Evolutionary conservation across 495 filamentous ascomycete species (phyloP).

Genomic region (Hypoxylon rickii): DNA sequence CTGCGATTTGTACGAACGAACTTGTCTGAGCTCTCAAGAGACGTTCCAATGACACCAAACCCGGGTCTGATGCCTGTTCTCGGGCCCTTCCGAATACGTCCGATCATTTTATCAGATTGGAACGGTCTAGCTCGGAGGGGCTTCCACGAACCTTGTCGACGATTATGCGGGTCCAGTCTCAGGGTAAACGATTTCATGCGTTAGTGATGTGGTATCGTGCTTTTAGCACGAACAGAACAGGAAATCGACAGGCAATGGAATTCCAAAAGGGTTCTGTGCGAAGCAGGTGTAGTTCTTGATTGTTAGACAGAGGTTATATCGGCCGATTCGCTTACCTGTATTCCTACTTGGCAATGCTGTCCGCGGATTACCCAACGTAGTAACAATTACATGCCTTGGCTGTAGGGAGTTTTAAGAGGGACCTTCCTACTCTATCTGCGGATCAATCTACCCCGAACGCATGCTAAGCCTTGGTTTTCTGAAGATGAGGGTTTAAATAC

Average conservation of each 20-base stretch:
- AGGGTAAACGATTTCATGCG: neutral
- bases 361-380: too few relatives aligned
- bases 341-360: too few relatives aligned
- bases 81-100: neutral
- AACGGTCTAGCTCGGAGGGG: neutral
- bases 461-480: too few relatives aligned
- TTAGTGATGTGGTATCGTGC: slow-evolving; percentile 1
- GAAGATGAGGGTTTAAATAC: too few relatives aligned
- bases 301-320: too few relatives aligned
- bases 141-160: neutral
- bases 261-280: neutral
- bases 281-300: neutral
- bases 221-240: slow-evolving; percentile 4
- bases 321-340: too few relatives aligned
- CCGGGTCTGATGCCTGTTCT: neutral
- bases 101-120: neutral
- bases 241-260: neutral
- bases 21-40: too few relatives aligned
- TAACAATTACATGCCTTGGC: too few relatives aligned
- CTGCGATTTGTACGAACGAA: too few relatives aligned
- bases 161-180: neutral
- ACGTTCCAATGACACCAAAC: neutral
- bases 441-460: too few relatives aligned
- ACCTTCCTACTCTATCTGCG: too few relatives aligned
- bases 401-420: too few relatives aligned